Base-by-base conservation (phyloP, 768 basidiomycete genomes). In the Lanmaoa pseudosensibilis region DNA sequence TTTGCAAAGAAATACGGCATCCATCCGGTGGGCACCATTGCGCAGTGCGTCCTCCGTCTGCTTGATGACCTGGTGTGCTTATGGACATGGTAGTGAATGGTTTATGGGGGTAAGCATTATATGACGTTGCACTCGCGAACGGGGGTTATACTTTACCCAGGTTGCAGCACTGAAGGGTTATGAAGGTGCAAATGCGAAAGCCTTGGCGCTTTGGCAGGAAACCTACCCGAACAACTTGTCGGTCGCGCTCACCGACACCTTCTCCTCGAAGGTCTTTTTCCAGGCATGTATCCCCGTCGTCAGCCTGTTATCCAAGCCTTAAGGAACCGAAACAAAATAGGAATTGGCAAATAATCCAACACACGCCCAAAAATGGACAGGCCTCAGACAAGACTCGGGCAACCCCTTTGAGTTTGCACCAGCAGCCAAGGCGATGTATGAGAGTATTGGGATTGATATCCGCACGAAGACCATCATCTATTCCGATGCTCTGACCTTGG, bases 161-260 rank as follows among this genome's bases (percentile, higher is more conserved):
- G 78, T 95, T 46, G 94, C 87, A 5, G 94, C 96, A 1, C 63
- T 92, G 61, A 81, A 80, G 61, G 94, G 95, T 6, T 98, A 98
- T 66, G 83, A 87, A 54, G 72, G 81, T 38, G 86, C 86, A 19
- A 93, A 97, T 68, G 74, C 77, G 0, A 73, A 76, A 12, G 92
- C 94, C 1, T 77, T 98, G 68, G 80, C 87, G 41, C 80, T 92
- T 49, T 99, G 97, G 97, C 91, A 98, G 67, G 73, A 82, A 46
- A 85, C 88, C 40, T 87, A 90, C 63, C 73, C 75, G 5, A 70
- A 83, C 67, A 21, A 65, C 21, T 74, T 84, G 30, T 80, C 88
- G 52, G 82, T 92, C 55, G 93, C 94, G 19, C 76, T 98, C 34
- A 97, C 97, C 15, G 97, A 99, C 73, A 99, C 97, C 0, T 98